phyloP scores from a whole-genome alignment of 352 stramenopile genomes.

The Globisporangium emineosum region DNA sequence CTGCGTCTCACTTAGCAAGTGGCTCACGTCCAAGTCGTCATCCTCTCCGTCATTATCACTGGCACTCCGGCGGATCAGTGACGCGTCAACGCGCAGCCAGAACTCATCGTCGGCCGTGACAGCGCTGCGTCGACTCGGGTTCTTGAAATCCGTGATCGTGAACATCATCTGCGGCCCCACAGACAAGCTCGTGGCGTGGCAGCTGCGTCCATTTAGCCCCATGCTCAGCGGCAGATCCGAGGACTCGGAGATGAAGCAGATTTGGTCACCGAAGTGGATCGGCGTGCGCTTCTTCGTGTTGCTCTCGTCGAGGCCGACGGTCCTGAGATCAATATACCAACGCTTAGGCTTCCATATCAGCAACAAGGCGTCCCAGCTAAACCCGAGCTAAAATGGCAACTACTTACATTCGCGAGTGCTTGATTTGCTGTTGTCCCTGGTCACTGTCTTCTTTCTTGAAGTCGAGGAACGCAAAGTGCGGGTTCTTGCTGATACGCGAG shows the following conservation, averaged over 20 bases:
- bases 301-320: slow-evolving; percentile 28
- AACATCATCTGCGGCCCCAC: slow-evolving; percentile 58
- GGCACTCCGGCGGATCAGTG: slow-evolving; percentile 11
- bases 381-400: slow-evolving; percentile 21
- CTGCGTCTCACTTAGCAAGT: slow-evolving; percentile 47
- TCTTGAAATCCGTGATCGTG: slow-evolving; percentile 57
- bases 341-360: background rate
- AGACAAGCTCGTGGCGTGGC: slow-evolving; percentile 18
- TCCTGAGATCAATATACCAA: slow-evolving; percentile 17
- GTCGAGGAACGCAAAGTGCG: slow-evolving; percentile 59
- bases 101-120: slow-evolving; percentile 46
- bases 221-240: slow-evolving; percentile 50
- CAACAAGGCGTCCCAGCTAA: background rate
- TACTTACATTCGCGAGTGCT: slow-evolving; percentile 14
- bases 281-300: slow-evolving; percentile 50
- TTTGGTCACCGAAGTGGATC: slow-evolving; percentile 55
- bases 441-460: slow-evolving; percentile 29
- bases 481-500: slow-evolving; percentile 35
- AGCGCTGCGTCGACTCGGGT: slow-evolving; percentile 39
- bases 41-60: background rate
- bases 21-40: slow-evolving; percentile 29
- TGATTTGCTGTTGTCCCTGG: background rate
- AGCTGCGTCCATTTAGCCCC: slow-evolving; percentile 37
- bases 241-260: slow-evolving; percentile 50
- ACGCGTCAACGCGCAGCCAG: slow-evolving; percentile 48